Evolutionary conservation across 163 green algal genomes (phyloP), one percentile per base, ranked within the genome.

Genomic region (Chlorella variabilis): DNA sequence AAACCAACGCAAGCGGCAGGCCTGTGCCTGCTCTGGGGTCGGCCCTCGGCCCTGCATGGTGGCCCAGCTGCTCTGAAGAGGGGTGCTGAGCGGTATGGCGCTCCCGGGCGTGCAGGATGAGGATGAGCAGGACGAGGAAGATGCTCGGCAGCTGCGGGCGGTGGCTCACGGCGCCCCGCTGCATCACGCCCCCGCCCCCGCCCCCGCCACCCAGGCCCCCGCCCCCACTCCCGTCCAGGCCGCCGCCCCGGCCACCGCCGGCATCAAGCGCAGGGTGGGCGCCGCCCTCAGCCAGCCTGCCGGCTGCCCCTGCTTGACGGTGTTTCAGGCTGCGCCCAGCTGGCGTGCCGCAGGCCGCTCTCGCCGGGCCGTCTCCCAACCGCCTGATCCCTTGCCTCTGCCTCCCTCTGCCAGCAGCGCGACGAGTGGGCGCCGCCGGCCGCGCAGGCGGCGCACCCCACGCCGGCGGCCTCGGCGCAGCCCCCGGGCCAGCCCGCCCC

Each of bases 41-140:
- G n/a, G n/a, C n/a, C n/a, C n/a, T n/a, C n/a, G n/a, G n/a, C n/a
- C n/a, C n/a, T n/a, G n/a, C n/a, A n/a, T n/a, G n/a, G n/a, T n/a
- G n/a, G n/a, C n/a, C n/a, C n/a, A n/a, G n/a, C n/a, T n/a, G n/a
- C n/a, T n/a, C n/a, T n/a, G n/a, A n/a, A n/a, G n/a, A n/a, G n/a
- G n/a, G n/a, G n/a, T n/a, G n/a, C n/a, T n/a, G n/a, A n/a, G n/a
- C n/a, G n/a, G n/a, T n/a, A n/a, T n/a, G n/a, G n/a, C n/a, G n/a
- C n/a, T n/a, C n/a, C n/a, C n/a, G n/a, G n/a, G n/a, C 8, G 20
- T 20, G 59, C 59, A 67, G 59, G 59, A 67, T 18, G 59, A 67
- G 59, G 59, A 67, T 13, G 34, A 59, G 33, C 58, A 82, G 76
- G 77, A 83, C 8, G 77, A 76, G 45, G 77, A 83, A 67, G 78